phyloP scores from a whole-genome alignment of 2,329 filamentous ascomycete genomes.

The Colletotrichum eremochloae region DNA sequence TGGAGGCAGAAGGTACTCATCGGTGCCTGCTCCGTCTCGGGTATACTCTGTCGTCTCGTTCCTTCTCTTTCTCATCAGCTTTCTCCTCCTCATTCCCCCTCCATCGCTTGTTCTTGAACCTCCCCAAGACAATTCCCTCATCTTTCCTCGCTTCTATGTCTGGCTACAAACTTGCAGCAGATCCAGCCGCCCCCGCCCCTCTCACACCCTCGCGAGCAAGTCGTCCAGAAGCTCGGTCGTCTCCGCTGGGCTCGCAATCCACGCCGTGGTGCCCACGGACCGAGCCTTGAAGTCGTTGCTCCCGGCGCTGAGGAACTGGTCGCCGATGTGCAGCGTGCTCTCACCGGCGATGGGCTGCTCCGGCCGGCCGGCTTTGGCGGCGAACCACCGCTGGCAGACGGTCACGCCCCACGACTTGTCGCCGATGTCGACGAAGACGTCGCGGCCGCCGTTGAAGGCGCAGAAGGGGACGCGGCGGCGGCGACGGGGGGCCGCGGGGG shows the following conservation, averaged over 20 bases:
- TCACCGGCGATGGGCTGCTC: conserved; percentile 73
- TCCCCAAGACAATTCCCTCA: not conserved
- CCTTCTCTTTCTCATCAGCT: too few species aligned
- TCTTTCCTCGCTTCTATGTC: too few species aligned
- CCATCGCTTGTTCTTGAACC: not conserved
- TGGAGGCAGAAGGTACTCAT: not conserved
- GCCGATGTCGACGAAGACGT: conserved; percentile 98
- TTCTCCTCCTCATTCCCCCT: not conserved
- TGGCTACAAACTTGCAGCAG: not conserved
- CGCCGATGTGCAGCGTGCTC: conserved; percentile 92
- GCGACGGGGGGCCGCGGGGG: not conserved
- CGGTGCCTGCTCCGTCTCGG: not conserved
- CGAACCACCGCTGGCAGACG: conserved; percentile 92
- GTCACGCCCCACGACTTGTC: conserved; percentile 97
- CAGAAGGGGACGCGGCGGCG: conserved; percentile 81
- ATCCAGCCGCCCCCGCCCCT: too few species aligned
- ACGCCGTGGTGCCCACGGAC: conserved; percentile 92
- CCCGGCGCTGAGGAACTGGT: conserved; percentile 95
- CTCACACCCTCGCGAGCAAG: conserved; percentile 69
- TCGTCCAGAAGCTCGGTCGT: conserved; percentile 93
- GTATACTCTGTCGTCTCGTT: not conserved
- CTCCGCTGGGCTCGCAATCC: conserved; percentile 94
- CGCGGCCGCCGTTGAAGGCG: conserved; percentile 97
- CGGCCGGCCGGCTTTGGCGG: conserved; percentile 58
- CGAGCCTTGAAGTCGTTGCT: conserved; percentile 98